Evolutionary conservation across 306 rosid species (phyloP).

Genomic region (Casuarina glauca): DNA sequence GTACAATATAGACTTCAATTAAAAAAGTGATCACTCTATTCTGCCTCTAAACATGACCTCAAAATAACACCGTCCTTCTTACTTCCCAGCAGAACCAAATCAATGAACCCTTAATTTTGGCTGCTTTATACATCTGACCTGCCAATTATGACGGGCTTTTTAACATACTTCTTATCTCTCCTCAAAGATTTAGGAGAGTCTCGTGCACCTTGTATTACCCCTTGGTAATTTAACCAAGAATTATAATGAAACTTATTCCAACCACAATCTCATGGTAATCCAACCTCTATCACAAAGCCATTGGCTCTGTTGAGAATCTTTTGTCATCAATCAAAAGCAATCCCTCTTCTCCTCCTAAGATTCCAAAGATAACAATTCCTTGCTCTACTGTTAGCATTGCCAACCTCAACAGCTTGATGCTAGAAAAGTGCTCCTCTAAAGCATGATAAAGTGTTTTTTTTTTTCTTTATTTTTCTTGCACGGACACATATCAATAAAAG

Average conservation of each 20-base stretch:
- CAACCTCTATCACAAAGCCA: not conserved
- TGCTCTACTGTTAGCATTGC: not conserved
- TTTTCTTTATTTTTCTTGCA: not conserved
- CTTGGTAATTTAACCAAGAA: not conserved
- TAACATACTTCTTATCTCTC: not conserved
- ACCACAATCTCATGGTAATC: not conserved
- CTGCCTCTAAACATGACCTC: not conserved
- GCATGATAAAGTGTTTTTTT: not conserved
- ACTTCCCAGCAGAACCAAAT: constrained; percentile 1
- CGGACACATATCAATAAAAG: not conserved
- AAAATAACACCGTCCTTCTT: not conserved
- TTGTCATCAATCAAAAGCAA: not conserved
- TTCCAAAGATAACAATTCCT: not conserved
- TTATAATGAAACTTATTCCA: not conserved
- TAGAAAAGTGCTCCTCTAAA: not conserved
- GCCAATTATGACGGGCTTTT: not conserved
- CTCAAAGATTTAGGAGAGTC: not conserved
- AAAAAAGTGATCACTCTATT: not conserved
- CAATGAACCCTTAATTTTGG: not conserved
- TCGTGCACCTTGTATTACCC: not conserved
- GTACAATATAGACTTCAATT: not conserved
- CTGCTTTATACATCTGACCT: not conserved
- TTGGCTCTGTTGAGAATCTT: not conserved
- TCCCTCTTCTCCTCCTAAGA: not conserved
- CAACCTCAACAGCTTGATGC: not conserved